Base-by-base conservation (phyloP, 2,329 filamentous ascomycete genomes). In the Xylaria sp. region DNA sequence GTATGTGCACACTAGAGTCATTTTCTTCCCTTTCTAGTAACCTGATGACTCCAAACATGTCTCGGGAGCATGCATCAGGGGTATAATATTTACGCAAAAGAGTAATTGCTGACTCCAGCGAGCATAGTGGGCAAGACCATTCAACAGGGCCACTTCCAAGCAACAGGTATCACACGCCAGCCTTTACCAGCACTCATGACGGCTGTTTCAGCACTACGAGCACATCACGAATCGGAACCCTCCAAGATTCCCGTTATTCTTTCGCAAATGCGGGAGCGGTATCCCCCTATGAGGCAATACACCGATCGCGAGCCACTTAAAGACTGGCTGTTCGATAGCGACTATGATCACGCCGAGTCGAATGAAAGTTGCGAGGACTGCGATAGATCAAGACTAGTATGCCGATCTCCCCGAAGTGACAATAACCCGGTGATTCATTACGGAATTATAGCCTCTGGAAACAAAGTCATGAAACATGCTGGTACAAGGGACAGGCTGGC, bases 391-490 rank as follows among this genome's bases (percentile, higher is more conserved):
- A 60, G 22, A 13, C 25, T 60, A 1, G n/a, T 51, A 3, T 0
- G 3, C 44, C 63, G 51, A n/a, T 6, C 22, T 29, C 5, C 17
- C n/a, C 53, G 63, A 47, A n/a, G 17, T 25, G 42, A 45, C 5
- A 51, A 54, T 9, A 20, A 36, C 29, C 67, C 60, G 1, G n/a
- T 17, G 13, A 63, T 72, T 27, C 58, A 72, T 59, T 69, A 69
- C 29, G 67, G 69, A 25, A 45, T 55, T 6, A 64, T 72, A 39
- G 69, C 67, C 1, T 72, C 65, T 57, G 67, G 56, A 5, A 72
- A 71, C 33, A 63, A 65, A 53, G 63, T 72, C 5, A 69, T 72
- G 11, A 68, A 67, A 49, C 39, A 72, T 50, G 61, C 56, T 3
- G 10, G n/a, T 11, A 54, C 42, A 11, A 66, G 69, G 42, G 65